These are phyloP conservation scores for Anisodus acutangulus DNA, from an alignment of 257 asterid genomes.

Conservation along the genomic window DNA sequence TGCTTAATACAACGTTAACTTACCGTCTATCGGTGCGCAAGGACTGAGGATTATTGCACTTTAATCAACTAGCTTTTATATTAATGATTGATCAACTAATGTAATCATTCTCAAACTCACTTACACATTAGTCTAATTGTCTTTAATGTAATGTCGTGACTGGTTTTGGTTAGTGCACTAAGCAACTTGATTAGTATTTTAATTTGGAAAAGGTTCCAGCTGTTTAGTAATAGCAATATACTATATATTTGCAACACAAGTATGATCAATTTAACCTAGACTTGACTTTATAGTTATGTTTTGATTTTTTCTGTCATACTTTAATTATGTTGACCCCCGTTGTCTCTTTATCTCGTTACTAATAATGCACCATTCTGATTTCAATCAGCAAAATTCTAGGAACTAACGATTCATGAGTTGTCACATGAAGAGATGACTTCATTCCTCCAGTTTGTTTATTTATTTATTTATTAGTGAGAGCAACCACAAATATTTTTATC, in stretches of 20 bases:
- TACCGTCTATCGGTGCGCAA: background rate
- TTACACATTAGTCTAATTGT: conserved; percentile 4
- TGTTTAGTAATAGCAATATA: background rate
- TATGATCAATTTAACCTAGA: conserved; percentile 9
- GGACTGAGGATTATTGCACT: conserved; percentile 36
- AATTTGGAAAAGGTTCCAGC: background rate
- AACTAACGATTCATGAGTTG: background rate
- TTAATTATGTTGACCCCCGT: background rate
- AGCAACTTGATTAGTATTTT: conserved; percentile 36
- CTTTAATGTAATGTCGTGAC: conserved; percentile 6
- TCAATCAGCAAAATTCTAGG: background rate
- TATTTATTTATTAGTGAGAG: background rate
- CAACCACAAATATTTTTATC: background rate
- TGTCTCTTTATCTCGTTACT: background rate
- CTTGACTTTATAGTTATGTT: conserved; percentile 18
- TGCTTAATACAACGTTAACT: conserved; percentile 15
- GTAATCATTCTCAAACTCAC: background rate
- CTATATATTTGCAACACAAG: background rate
- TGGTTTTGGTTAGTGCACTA: conserved; percentile 30
- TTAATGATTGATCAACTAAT: conserved; percentile 27
- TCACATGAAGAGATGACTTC: background rate
- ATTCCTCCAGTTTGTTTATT: background rate
- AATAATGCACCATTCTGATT: background rate
- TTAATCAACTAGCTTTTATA: conserved; percentile 38
- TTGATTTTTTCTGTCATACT: conserved; percentile 1